Evolutionary conservation across 2,329 filamentous ascomycete genomes (phyloP).

Genomic region (Fusarium globosum): DNA sequence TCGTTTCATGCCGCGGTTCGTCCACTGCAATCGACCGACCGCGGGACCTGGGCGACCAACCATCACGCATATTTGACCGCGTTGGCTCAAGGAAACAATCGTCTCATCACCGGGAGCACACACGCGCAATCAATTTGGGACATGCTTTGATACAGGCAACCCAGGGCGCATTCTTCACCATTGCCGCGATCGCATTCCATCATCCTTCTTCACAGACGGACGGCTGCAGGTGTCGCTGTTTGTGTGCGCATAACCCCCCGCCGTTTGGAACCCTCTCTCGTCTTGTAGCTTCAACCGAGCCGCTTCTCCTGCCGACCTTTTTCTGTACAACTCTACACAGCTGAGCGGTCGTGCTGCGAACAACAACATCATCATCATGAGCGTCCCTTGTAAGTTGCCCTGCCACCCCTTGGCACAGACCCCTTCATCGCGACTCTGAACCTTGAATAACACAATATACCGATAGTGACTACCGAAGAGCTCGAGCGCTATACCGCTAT

Average conservation of each 20-base stretch:
- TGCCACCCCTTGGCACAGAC: conserved; percentile 14
- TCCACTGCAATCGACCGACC: conserved; percentile 42
- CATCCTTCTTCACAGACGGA: conserved; percentile 12
- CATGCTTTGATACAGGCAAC: conserved; percentile 39
- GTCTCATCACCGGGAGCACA: not conserved
- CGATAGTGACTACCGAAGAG: conserved; percentile 63
- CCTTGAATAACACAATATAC: conserved; percentile 8
- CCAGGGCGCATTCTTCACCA: conserved; percentile 34
- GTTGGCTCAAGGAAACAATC: conserved; percentile 25
- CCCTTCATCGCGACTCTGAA: not conserved
- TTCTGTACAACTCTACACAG: conserved; percentile 23
- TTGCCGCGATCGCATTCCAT: conserved; percentile 33
- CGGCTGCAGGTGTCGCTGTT: conserved; percentile 17
- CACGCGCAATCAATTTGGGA: conserved; percentile 24
- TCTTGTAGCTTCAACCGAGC: conserved; percentile 22
- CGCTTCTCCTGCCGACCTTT: conserved; percentile 2
- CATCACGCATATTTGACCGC: conserved; percentile 42
- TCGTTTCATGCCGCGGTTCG: conserved; percentile 41
- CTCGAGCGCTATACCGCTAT: conserved; percentile 64
- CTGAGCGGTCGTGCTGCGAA: not conserved
- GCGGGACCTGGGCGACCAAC: conserved; percentile 41
- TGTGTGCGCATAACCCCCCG: conserved; percentile 34
- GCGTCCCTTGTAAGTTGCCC: conserved; percentile 40
- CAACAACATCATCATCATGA: conserved; percentile 37
- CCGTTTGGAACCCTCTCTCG: conserved; percentile 16